phyloP scores from a whole-genome alignment of 768 basidiomycete genomes.

The Lentinula guzmanii region DNA sequence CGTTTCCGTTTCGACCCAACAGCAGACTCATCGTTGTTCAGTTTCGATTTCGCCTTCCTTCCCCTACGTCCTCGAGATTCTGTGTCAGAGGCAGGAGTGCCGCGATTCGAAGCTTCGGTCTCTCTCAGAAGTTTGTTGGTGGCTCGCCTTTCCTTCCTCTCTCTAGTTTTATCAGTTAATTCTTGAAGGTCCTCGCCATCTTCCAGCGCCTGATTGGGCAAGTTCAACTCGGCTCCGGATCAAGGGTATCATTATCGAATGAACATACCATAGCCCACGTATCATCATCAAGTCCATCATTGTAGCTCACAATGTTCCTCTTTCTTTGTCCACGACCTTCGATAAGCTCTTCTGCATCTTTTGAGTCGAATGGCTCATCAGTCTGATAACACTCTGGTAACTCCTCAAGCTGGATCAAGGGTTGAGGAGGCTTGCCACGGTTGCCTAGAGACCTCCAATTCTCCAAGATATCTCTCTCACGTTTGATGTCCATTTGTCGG shows the following conservation, averaged over 20 bases:
- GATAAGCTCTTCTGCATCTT: slow-evolving; percentile 54
- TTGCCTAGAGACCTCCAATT: slow-evolving; percentile 70
- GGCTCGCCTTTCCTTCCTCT: slow-evolving; percentile 58
- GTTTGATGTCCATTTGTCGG: slow-evolving; percentile 74
- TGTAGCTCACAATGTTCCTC: slow-evolving; percentile 84
- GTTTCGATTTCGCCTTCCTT: slow-evolving; percentile 57
- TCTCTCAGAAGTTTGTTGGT: slow-evolving; percentile 56
- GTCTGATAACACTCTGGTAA: slow-evolving; percentile 88
- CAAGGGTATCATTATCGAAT: neutral
- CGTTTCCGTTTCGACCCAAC: slow-evolving; percentile 72
- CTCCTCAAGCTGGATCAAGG: slow-evolving; percentile 82
- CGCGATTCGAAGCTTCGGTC: slow-evolving; percentile 53
- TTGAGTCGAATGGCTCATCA: slow-evolving; percentile 70
- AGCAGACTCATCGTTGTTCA: slow-evolving; percentile 38
- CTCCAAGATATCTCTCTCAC: slow-evolving; percentile 61
- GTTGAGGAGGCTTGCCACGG: slow-evolving; percentile 69
- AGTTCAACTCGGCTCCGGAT: neutral
- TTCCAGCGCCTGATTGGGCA: slow-evolving; percentile 52
- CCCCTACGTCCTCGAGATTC: slow-evolving; percentile 56
- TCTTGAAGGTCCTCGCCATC: slow-evolving; percentile 79
- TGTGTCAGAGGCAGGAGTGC: slow-evolving; percentile 59
- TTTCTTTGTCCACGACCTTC: slow-evolving; percentile 85
- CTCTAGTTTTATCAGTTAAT: slow-evolving; percentile 57
- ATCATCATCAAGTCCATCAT: slow-evolving; percentile 90
- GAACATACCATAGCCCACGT: slow-evolving; percentile 77